Base-by-base conservation (phyloP, 768 basidiomycete species). In the Tricholoma matsutake region DNA sequence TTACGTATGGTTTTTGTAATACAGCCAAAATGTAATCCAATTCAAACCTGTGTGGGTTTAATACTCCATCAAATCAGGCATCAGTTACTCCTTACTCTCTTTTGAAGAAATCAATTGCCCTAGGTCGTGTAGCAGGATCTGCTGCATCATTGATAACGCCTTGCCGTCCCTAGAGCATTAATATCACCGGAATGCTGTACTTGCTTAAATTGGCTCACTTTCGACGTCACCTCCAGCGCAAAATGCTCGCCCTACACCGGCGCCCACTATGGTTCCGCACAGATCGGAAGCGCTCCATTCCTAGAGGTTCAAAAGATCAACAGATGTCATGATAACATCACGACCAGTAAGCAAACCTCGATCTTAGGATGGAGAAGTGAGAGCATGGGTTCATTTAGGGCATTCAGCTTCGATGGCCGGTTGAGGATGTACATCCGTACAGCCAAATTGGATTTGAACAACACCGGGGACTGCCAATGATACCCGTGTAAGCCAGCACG, bases 211-310 rank as follows among this genome's bases (percentile, higher is more conserved):
- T 29, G 63, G 80, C 89, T 74, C 66, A 96, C 96, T 78, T 61
- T 85, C 87, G 60, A 99, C 91, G 74, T 99, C 97, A 47, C 97
- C 97, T 13, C 97, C 97, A 6, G 92, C 89, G 68, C 95, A 98
- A 71, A 98, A 98, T 11, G 89, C 92, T 61, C 86, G 80, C 3
- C 88, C 89, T 11, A 74, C 73, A 22, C 91, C 91, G 32, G 83
- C 82, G 34, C 88, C 90, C 37, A 93, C 81, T 61, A 97, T 84
- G 29, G 88, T 80, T 59, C 83, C 82, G 65, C 86, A 86, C 6
- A 92, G 80, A 54, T 88, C 82, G 29, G 91, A 86, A 35, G 81
- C 75, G 62, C 83, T 81, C 91, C 92, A 94, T 79, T 86, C 84
- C 92, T 94, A 65, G 49, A 16, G n/a, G 37, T 29, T 63, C 58